Evolutionary conservation across 768 basidiomycete genomes (phyloP).

Genomic region (Bullera alba): DNA sequence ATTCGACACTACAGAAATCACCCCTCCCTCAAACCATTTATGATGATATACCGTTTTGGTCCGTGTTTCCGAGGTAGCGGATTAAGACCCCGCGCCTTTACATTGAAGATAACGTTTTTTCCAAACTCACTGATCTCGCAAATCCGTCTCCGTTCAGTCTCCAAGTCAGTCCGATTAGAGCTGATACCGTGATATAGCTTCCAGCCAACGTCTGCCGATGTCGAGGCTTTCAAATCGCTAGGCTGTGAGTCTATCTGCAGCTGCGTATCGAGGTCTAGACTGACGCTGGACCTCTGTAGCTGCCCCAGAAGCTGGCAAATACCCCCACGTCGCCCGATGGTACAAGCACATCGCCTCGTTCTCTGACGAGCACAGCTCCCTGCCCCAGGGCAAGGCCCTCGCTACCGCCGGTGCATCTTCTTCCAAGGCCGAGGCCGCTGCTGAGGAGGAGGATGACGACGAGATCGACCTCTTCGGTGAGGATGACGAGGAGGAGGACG

Average conservation of each 20-base stretch:
- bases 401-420: conserved; percentile 49
- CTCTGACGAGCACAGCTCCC: conserved; percentile 58
- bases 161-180: neutral
- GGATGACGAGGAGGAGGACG: conserved; percentile 68
- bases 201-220: conserved; percentile 41
- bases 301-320: conserved; percentile 58
- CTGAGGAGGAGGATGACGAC: conserved; percentile 52
- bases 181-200: conserved; percentile 22
- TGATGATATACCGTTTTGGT: conserved; percentile 47
- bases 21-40: conserved; percentile 4
- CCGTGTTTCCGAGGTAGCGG: conserved; percentile 48
- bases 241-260: conserved; percentile 20
- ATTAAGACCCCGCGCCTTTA: conserved; percentile 46
- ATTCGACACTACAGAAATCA: neutral
- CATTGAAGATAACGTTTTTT: conserved; percentile 43
- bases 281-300: conserved; percentile 20
- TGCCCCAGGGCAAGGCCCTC: conserved; percentile 75
- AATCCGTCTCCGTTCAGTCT: no score
- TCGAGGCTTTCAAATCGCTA: conserved; percentile 32
- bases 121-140: conserved; percentile 44
- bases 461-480: conserved; percentile 82
- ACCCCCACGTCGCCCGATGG: conserved; percentile 79
- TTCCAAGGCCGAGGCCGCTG: conserved; percentile 47
- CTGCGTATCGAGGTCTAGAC: neutral
- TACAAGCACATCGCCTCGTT: conserved; percentile 72